phyloP scores from a whole-genome alignment of 768 basidiomycete species.

The Paxillus involutus region DNA sequence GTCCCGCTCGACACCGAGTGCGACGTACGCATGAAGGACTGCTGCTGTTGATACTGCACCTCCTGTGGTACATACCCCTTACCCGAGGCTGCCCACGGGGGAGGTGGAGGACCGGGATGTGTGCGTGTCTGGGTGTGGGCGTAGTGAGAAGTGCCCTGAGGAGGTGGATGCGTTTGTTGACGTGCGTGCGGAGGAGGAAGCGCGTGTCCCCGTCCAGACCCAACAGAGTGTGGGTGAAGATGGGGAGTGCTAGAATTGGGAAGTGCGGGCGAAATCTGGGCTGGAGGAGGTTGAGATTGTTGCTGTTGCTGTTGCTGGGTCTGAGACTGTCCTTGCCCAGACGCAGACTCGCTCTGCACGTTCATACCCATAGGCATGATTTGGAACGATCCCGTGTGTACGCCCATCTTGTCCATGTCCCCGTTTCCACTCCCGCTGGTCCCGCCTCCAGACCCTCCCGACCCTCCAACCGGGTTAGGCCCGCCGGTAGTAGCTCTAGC shows the following conservation, averaged over 20 bases:
- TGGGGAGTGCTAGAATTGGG: conserved; percentile 13
- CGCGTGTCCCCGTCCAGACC: conserved; percentile 5
- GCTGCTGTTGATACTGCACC: conserved; percentile 35
- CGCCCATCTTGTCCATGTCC: conserved; percentile 31
- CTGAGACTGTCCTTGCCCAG: conserved; percentile 8
- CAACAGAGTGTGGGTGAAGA: conserved; percentile 8
- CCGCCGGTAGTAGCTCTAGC: conserved; percentile 29
- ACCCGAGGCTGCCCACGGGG: conserved; percentile 18
- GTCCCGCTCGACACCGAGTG: conserved; percentile 40
- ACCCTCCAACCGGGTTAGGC: conserved; percentile 19
- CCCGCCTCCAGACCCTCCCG: conserved; percentile 2
- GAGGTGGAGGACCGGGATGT: conserved; percentile 23
- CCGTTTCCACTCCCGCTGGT: neutral
- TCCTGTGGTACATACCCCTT: conserved; percentile 21
- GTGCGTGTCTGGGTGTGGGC: conserved; percentile 3
- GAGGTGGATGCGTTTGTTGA: neutral
- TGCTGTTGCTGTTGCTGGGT: conserved; percentile 3
- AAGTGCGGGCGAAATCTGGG: conserved; percentile 9
- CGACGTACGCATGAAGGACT: conserved; percentile 48
- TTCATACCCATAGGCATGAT: conserved; percentile 30
- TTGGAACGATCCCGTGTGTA: conserved; percentile 65
- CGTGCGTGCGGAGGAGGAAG: conserved; percentile 9
- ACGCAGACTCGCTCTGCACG: conserved; percentile 12
- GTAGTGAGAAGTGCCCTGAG: conserved; percentile 7
- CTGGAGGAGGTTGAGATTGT: conserved; percentile 5